Evolutionary conservation across 179 eudicot genomes (phyloP).

Genomic region (Drosera spatulata): DNA sequence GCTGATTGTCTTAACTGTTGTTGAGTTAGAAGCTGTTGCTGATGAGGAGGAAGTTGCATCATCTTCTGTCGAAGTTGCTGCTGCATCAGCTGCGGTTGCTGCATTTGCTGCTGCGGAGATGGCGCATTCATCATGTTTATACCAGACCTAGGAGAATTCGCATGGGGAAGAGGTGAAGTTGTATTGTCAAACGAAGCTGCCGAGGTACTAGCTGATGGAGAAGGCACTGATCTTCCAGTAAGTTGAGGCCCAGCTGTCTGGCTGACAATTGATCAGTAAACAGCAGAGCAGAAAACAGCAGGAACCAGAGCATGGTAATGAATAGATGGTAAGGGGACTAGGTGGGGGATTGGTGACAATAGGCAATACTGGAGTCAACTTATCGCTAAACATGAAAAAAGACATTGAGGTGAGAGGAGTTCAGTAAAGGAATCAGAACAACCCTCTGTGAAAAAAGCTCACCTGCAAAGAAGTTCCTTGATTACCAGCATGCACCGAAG

Average conservation of each 20-base stretch:
- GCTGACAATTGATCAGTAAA: constrained; percentile 4
- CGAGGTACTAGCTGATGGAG: constrained; percentile 59
- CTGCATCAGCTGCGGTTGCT: constrained; percentile 39
- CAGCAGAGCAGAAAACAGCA: neutral
- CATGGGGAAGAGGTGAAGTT: constrained; percentile 76
- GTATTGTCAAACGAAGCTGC: constrained; percentile 66
- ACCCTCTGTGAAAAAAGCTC: neutral
- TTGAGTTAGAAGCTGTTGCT: constrained; percentile 32
- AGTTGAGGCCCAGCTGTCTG: constrained; percentile 80
- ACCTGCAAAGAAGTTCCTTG: constrained; percentile 86
- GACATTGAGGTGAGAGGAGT: neutral
- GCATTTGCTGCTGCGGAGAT: constrained; percentile 86
- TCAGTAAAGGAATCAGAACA: neutral
- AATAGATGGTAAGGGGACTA: too few relatives aligned
- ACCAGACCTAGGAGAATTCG: constrained; percentile 90
- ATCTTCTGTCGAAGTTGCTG: constrained; percentile 66
- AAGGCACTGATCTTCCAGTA: constrained; percentile 75
- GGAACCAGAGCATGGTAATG: neutral
- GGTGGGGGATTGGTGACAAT: neutral
- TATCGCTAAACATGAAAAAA: neutral
- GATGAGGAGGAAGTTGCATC: constrained; percentile 42
- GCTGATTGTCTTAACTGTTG: constrained; percentile 60
- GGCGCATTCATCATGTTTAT: constrained; percentile 81
- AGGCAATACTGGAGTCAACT: neutral
- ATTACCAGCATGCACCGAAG: constrained; percentile 49